Evolutionary conservation across 371 early-diverging fungal species (phyloP), one percentile per base, ranked within the genome.

Genomic region (Coemansia sp.): DNA sequence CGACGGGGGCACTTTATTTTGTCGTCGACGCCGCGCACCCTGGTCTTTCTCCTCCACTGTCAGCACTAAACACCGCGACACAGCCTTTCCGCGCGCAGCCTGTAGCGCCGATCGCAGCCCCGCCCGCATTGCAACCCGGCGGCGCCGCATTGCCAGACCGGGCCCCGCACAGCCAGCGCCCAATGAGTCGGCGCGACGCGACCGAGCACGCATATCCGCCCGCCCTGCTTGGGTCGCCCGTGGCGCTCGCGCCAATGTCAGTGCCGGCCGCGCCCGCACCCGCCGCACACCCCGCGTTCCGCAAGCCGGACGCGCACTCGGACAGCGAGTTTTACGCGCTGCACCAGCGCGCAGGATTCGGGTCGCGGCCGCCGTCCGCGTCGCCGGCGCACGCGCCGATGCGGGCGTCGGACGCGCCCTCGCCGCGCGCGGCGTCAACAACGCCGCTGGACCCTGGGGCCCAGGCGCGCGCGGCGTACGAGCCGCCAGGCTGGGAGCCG

Each of bases 181-280:
- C 43, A 10, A 57, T 57, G 57, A 57, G 36, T 46, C 7, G 57
- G 18, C 46, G n/a, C 57, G 11, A 34, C 18, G 36, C 12, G 33
- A 55, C 55, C 8, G 36, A 52, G 16, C 52, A 39, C 61, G 39
- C 39, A 39, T 29, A 51, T 31, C 55, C 11, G 16, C 38, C 33
- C 9, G 34, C 29, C n/a, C 53, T 34, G n/a, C 42, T 42, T 40
- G 8, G 38, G 48, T 38, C 54, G 29, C 29, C 54, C 4, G 48
- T 5, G 34, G n/a, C 52, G 18, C 58, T 14, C 47, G 10, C 51
- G 34, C 43, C 48, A 40, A 64, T 64, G 64, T 58, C 64, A 32
- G 50, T 64, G 50, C 52, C 24, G 24, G 24, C 64, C 24, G 58
- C 42, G 24, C 38, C 64, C 4, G 51, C 57, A n/a, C 50, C 32